These are phyloP conservation scores for Tetrastigma voinierianum DNA, from an alignment of 164 flowering plant genomes.

Conservation along the genomic window DNA sequence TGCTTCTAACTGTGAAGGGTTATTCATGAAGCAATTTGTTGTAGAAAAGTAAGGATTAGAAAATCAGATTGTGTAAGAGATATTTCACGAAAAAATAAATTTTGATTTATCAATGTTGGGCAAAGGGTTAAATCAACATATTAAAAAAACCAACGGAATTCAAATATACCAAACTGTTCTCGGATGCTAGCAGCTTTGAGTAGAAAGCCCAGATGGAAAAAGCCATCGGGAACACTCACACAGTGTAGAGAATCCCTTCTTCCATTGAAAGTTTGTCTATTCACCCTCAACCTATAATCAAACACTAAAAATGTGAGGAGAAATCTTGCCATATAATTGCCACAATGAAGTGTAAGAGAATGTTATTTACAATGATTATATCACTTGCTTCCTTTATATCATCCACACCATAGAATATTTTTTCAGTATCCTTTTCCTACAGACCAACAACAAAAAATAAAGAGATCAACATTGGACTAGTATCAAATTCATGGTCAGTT, in stretches of 20 bases:
- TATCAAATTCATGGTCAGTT: not conserved
- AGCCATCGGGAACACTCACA: constrained; percentile 94
- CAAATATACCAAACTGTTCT: constrained; percentile 41
- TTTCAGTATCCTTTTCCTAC: constrained; percentile 76
- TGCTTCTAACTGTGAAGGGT: too few species aligned
- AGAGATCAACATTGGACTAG: not conserved
- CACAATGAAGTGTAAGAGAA: not conserved
- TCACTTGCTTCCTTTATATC: constrained; percentile 66
- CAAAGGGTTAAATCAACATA: too few species aligned
- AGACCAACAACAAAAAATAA: not conserved
- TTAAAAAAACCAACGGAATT: not conserved
- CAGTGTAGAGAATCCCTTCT: constrained; percentile 92
- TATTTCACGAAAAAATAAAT: too few species aligned
- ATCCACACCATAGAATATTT: constrained; percentile 81
- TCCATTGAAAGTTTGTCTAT: constrained; percentile 96
- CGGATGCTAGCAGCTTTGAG: constrained; percentile 51
- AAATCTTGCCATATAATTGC: not conserved
- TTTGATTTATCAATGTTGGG: too few species aligned
- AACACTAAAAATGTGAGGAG: not conserved
- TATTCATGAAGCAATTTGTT: too few species aligned
- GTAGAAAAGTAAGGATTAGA: too few species aligned
- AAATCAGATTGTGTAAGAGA: too few species aligned
- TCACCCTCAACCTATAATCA: constrained; percentile 89
- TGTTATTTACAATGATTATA: constrained; percentile 66
- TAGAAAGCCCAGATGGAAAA: too few species aligned